Percentiles rank a stretch among this genome's conserved stretches.
Conservation (phyloP, 345 rosid species). For the Carallia pectinifolia region DNA sequence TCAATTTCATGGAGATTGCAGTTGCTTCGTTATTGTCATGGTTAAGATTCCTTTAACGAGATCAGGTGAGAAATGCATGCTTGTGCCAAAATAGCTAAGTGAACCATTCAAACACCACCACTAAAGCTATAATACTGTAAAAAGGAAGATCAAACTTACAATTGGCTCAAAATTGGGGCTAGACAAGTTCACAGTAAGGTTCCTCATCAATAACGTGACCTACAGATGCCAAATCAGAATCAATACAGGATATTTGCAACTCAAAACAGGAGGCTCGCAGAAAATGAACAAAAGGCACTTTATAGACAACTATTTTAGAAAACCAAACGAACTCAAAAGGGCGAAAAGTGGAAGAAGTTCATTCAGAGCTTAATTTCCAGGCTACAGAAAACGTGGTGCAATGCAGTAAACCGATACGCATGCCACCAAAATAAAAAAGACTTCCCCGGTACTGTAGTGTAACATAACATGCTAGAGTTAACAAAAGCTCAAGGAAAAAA, state of each 20-base stretch:
- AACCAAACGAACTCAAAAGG: too few species aligned
- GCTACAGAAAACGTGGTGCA: too few species aligned
- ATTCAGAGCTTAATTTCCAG: too few species aligned
- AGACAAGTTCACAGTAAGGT: constrained; percentile 79
- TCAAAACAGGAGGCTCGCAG: neutral
- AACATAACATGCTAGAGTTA: too few species aligned
- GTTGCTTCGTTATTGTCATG: constrained; percentile 1
- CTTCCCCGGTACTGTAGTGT: too few species aligned
- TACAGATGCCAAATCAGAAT: constrained; percentile 31
- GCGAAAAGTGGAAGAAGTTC: too few species aligned
- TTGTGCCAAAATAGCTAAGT: neutral
- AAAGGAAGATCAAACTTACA: constrained; percentile 47
- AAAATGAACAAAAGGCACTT: neutral
- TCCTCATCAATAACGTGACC: constrained; percentile 87
- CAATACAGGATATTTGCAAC: neutral
- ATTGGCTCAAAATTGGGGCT: constrained; percentile 79
- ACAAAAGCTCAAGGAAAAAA: too few species aligned
- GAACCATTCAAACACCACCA: neutral
- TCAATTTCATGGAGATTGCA: neutral
- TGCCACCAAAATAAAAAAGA: too few species aligned
- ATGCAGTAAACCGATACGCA: too few species aligned
- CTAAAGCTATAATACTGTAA: neutral
- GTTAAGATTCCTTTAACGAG: neutral
- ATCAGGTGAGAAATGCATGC: neutral
- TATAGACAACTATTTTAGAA: too few species aligned